Percentiles rank a stretch among this genome's conserved stretches.
Evolutionary conservation across 208 protist species (phyloP).

Genomic region (Trypanosoma cruzi): DNA sequence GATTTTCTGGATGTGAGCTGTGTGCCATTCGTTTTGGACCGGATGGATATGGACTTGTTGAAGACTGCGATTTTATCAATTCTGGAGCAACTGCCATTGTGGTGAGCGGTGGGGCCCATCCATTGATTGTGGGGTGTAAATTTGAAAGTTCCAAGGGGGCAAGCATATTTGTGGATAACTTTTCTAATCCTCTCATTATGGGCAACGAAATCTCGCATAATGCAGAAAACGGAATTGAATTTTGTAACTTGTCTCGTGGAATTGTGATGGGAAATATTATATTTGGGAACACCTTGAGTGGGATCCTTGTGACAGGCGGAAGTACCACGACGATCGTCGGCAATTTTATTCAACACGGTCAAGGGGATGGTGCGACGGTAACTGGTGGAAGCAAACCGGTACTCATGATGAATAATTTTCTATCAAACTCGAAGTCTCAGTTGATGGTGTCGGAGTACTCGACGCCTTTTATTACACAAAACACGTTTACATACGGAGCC

Average conservation of each 20-base stretch:
- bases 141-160: slow-evolving; percentile 64
- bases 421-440: slow-evolving; percentile 52
- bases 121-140: slow-evolving; percentile 80
- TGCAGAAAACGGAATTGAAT: slow-evolving; percentile 54
- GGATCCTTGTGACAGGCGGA: slow-evolving; percentile 45
- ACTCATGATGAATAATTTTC: slow-evolving; percentile 64
- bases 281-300: slow-evolving; percentile 45
- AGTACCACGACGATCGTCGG: slow-evolving; percentile 60
- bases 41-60: slow-evolving; percentile 74
- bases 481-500: slow-evolving; percentile 41
- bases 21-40: slow-evolving; percentile 81
- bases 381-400: slow-evolving; percentile 45
- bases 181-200: slow-evolving; percentile 84
- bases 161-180: slow-evolving; percentile 70
- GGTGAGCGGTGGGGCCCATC: slow-evolving; percentile 70
- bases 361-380: slow-evolving; percentile 43
- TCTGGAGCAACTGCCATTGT: slow-evolving; percentile 76
- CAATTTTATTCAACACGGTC: slow-evolving; percentile 67
- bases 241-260: slow-evolving; percentile 57
- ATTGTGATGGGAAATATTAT: slow-evolving; percentile 84
- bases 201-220: slow-evolving; percentile 79
- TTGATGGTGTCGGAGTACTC: slow-evolving; percentile 47
- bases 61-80: slow-evolving; percentile 79
- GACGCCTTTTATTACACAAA: slow-evolving; percentile 68
- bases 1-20: slow-evolving; percentile 71